Evolutionary conservation across 768 basidiomycete species (phyloP), one percentile per base, ranked within the genome.

Genomic region (Suillus paluster): DNA sequence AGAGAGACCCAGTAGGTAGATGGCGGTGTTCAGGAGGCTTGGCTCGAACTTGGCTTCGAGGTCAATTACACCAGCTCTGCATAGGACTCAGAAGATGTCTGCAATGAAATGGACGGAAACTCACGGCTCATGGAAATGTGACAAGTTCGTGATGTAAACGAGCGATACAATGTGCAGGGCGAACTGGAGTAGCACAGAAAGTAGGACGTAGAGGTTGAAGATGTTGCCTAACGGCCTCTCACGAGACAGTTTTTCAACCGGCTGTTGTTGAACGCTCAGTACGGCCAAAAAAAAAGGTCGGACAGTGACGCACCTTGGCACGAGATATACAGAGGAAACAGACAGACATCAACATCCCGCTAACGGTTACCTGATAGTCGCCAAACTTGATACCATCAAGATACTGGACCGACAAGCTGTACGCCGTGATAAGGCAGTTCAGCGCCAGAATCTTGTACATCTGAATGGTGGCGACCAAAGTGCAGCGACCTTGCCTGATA

Each of bases 361-460:
- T 97, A 63, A 99, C 88, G 2, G 97, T 98, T 38, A 97, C 91
- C 72, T 99, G 97, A 73, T 99, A 99, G 73, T 99, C 97, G 15
- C 97, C 97, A 75, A 96, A 98, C 77, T 99, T 99, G 83, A 99
- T 98, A 21, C 97, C 97, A 66, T 99, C 97, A 2, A 99, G 82
- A 71, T 99, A 98, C 75, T 97, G 96, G 34, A 99, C 97, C 67
- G 93, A 95, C 63, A 99, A 81, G 73, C 94, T 96, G 79, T 97
- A 99, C n/a, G 97, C 97, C 4, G 96, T 97, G 76, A 99, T 99
- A 45, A 99, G 81, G 71, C 97, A 99, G 73, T 99, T 99, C 60
- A 99, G 79, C 1, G 97, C 97, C 41, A 99, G 81, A 67, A 99
- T 99, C 81, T 98, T 97, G 87, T 98, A 99, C 97, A 99, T 99